Percentiles rank a stretch among this genome's conserved stretches.
These are phyloP conservation scores for Logfia minima DNA, from an alignment of 129 eudicot genomes.

Conservation along the genomic window DNA sequence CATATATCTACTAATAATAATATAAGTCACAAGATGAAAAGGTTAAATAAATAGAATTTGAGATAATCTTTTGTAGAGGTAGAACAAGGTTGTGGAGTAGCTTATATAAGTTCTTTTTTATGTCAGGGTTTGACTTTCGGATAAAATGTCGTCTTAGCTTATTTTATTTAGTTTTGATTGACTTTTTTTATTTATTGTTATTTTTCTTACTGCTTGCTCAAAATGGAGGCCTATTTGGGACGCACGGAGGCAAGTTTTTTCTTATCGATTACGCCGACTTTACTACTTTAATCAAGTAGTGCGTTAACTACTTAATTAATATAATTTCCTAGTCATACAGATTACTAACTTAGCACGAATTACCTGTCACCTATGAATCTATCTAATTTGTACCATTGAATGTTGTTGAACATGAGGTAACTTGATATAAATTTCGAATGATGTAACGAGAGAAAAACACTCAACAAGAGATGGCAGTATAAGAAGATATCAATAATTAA, in stretches of 20 bases:
- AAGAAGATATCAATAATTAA: no score
- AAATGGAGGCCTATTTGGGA: neutral
- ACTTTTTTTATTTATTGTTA: neutral
- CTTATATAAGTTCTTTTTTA: no score
- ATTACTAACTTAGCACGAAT: no score
- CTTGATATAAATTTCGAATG: no score
- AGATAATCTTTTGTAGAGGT: neutral
- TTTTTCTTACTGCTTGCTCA: neutral
- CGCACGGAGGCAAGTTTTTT: neutral
- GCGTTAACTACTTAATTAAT: neutral
- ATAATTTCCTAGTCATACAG: neutral
- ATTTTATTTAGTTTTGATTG: neutral
- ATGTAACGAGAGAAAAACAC: no score
- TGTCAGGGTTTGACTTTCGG: neutral
- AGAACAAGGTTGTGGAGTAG: neutral
- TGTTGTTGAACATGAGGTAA: no score
- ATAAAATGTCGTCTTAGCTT: neutral
- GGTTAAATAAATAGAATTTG: neutral
- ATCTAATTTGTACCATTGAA: no score
- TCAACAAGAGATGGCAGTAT: no score
- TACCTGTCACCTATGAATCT: no score
- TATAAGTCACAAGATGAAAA: no score
- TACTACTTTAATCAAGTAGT: neutral
- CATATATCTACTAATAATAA: no score
- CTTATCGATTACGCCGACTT: neutral